Conservation (phyloP, 2,329 filamentous ascomycete species). For the Cryphonectria japonica region DNA sequence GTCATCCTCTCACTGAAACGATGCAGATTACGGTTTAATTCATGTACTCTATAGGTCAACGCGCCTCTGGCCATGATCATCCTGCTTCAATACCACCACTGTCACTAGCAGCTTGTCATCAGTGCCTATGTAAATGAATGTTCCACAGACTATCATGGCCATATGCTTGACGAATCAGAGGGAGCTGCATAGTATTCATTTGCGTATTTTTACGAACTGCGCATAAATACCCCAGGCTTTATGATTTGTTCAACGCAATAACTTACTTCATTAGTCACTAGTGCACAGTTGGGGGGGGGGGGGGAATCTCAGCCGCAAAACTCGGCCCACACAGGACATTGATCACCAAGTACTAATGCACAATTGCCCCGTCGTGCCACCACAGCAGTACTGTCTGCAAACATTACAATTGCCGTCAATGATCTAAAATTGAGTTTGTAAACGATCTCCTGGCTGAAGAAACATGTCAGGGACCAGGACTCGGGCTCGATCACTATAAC, state of each 20-base stretch:
- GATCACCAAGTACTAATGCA: background rate
- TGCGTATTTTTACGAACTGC: background rate
- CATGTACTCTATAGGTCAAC: background rate
- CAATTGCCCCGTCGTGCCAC: conserved; percentile 10
- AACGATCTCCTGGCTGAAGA: too few relatives aligned
- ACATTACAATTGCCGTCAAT: background rate
- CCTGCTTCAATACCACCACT: too few relatives aligned
- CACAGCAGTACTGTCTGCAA: conserved; percentile 13
- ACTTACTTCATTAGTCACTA: background rate
- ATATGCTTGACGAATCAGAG: background rate
- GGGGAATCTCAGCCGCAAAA: conserved; percentile 2
- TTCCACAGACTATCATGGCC: background rate
- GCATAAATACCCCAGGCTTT: background rate
- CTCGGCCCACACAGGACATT: conserved; percentile 6
- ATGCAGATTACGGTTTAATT: conserved; percentile 7
- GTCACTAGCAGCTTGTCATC: background rate
- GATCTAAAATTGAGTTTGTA: too few relatives aligned
- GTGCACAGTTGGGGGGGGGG: background rate
- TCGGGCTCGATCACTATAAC: background rate
- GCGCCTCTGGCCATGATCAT: background rate
- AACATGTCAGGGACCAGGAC: too few relatives aligned
- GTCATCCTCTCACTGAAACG: background rate
- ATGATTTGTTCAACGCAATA: conserved; percentile 6
- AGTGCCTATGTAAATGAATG: background rate
- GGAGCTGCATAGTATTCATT: background rate